Evolutionary conservation across 225 moss, liverwort and hornwort genomes (phyloP).

Genomic region (Marchantia paleacea): DNA sequence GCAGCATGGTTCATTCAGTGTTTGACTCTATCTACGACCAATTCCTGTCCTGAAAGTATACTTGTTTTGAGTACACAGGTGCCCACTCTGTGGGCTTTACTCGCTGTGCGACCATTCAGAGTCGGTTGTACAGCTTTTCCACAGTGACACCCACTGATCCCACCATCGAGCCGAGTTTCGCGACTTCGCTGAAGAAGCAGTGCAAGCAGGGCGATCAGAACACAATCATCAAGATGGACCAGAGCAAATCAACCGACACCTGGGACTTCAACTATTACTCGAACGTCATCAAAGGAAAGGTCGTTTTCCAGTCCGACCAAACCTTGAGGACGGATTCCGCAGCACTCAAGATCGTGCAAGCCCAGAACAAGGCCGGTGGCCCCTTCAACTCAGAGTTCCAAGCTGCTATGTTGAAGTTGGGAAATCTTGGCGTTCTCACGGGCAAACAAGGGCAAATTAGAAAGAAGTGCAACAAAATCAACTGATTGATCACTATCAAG

Average conservation of each 20-base stretch:
- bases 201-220: slow-evolving; percentile 16
- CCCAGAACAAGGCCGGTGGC: background rate
- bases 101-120: slow-evolving; percentile 11
- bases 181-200: background rate
- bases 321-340: background rate
- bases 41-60: background rate
- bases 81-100: slow-evolving; percentile 46
- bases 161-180: background rate
- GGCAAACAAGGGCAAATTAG: slow-evolving; percentile 5
- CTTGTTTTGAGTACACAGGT: slow-evolving; percentile 28
- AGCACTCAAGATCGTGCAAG: background rate
- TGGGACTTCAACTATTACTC: slow-evolving; percentile 23
- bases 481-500: background rate
- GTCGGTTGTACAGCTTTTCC: slow-evolving; percentile 40
- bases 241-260: background rate
- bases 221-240: slow-evolving; percentile 25
- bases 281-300: background rate
- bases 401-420: slow-evolving; percentile 22
- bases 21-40: background rate
- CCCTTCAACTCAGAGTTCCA: slow-evolving; percentile 16
- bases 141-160: slow-evolving; percentile 24
- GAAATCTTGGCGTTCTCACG: slow-evolving; percentile 2
- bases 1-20: background rate
- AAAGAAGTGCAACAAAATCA: slow-evolving; percentile 6
- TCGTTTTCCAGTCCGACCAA: slow-evolving; percentile 24